These are phyloP conservation scores for Mytilinidion resinicola DNA, from an alignment of 495 filamentous ascomycete genomes.

Conservation along the genomic window DNA sequence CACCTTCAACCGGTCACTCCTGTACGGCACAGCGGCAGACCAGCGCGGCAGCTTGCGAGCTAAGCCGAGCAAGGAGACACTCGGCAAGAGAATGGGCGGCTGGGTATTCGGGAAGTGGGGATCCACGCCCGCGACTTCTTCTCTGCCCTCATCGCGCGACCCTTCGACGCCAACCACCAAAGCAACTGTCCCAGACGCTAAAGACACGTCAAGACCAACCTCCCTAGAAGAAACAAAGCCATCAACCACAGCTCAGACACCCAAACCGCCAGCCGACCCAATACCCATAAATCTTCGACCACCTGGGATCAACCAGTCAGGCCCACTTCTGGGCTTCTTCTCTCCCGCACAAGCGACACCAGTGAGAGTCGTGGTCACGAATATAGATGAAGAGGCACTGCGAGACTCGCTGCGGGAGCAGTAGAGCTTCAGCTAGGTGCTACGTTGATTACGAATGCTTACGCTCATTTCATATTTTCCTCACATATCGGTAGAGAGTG, in stretches of 20 bases:
- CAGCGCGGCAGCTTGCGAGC: slow-evolving; percentile 14
- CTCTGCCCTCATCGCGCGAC: not conserved
- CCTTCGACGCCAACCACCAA: not conserved
- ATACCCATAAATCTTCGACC: slow-evolving; percentile 18
- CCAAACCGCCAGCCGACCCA: not conserved
- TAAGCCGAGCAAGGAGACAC: not conserved
- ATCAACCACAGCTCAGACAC: not conserved
- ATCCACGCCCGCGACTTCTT: slow-evolving; percentile 22
- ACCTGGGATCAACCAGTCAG: slow-evolving; percentile 35
- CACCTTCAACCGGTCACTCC: slow-evolving; percentile 20
- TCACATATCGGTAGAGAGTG: too few species aligned
- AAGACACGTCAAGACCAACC: not conserved
- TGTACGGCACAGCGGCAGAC: slow-evolving; percentile 28
- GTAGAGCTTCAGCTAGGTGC: not conserved
- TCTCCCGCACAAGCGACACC: slow-evolving; percentile 22
- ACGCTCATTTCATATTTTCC: too few species aligned
- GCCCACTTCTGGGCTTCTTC: slow-evolving; percentile 34
- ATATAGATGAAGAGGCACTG: slow-evolving; percentile 34
- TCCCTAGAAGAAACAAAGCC: too few species aligned
- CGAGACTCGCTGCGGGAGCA: slow-evolving; percentile 23
- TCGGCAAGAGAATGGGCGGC: slow-evolving; percentile 33
- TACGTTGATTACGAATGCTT: too few species aligned
- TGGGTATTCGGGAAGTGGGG: slow-evolving; percentile 39
- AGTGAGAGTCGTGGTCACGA: slow-evolving; percentile 21
- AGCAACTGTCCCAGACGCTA: not conserved